Conservation (phyloP, 345 rosid genomes). For the Camelina laxa region DNA sequence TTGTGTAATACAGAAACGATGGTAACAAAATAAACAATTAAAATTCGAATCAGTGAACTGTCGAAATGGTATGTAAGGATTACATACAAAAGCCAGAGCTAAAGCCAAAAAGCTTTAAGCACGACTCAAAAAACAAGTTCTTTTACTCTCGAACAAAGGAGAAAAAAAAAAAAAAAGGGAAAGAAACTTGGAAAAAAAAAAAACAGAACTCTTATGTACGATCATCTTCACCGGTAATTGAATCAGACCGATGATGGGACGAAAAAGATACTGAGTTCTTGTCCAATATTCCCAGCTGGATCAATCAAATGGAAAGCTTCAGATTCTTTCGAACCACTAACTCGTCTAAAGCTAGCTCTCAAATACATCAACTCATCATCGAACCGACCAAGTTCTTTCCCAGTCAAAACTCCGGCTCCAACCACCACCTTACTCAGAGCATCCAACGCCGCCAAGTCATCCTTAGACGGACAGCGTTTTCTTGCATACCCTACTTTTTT, state of each 20-base stretch:
- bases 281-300: conserved; percentile 69
- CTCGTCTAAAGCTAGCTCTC: conserved; percentile 63
- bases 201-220: conserved; percentile 29
- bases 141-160: neutral
- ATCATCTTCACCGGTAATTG: neutral
- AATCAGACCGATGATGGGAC: conserved; percentile 46
- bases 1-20: neutral
- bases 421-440: conserved; percentile 55
- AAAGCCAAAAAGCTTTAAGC: conserved; percentile 32
- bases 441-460: conserved; percentile 55
- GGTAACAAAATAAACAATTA: conserved; percentile 18
- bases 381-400: conserved; percentile 46
- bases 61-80: conserved; percentile 22
- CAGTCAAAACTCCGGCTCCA: conserved; percentile 66
- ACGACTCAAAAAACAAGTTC: conserved; percentile 36
- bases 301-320: conserved; percentile 79
- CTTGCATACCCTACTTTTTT: conserved; percentile 71
- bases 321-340: conserved; percentile 53
- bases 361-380: conserved; percentile 67
- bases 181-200: neutral
- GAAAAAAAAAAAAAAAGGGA: neutral
- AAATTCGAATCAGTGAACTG: conserved; percentile 3
- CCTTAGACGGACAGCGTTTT: conserved; percentile 50
- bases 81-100: conserved; percentile 39
- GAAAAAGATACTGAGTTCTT: conserved; percentile 76